A percentile compares a stretch with the other conserved stretches of the same genome.
These are phyloP conservation scores for Alternaria metachromatica DNA, from an alignment of 2,329 filamentous ascomycete genomes.

Conservation along the genomic window DNA sequence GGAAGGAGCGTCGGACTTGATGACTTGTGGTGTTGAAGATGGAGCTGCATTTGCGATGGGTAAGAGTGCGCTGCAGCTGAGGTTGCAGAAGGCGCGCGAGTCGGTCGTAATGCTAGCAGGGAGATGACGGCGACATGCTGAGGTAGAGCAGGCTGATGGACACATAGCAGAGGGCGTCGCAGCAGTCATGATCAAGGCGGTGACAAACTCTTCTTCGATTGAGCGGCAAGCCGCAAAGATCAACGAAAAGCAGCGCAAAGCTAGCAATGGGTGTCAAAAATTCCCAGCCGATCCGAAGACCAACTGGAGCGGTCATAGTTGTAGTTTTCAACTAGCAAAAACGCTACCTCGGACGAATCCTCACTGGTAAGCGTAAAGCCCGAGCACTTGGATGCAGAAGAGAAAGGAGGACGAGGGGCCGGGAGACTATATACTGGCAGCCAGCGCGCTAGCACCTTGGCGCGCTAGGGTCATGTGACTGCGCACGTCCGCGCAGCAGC, in stretches of 20 bases:
- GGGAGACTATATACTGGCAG: constrained; percentile 7
- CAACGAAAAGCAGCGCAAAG: constrained; percentile 38
- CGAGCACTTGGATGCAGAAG: constrained; percentile 61
- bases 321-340: constrained; percentile 93
- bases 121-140: neutral
- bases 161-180: neutral
- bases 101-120: neutral
- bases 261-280: constrained; percentile 68
- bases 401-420: constrained; percentile 9
- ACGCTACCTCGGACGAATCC: constrained; percentile 85
- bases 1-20: neutral
- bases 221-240: constrained; percentile 33
- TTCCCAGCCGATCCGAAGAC: constrained; percentile 75
- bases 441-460: constrained; percentile 18
- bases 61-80: neutral
- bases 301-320: constrained; percentile 75
- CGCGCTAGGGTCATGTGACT: constrained; percentile 27
- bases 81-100: neutral
- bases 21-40: neutral
- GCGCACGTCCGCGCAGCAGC: neutral
- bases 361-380: constrained; percentile 85
- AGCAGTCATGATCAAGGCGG: neutral
- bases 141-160: neutral
- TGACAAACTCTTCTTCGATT: constrained; percentile 38
- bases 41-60: neutral